A percentile compares a stretch with the other conserved stretches of the same genome.
Conservation (phyloP, 345 rosid genomes). For the Salix viminalis region DNA sequence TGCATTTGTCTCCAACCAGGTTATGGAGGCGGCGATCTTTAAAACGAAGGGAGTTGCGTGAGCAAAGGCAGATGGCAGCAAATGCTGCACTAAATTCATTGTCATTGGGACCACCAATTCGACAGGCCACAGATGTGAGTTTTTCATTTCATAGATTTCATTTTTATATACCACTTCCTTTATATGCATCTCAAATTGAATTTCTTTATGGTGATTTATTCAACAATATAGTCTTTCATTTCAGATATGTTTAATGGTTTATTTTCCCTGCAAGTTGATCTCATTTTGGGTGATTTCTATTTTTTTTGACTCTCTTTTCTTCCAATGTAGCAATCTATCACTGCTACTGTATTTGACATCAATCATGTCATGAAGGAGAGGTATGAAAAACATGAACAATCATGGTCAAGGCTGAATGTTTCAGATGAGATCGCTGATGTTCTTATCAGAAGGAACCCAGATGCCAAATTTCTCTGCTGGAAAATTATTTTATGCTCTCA, state of each 20-base stretch:
- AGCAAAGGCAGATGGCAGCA: slow-evolving; percentile 62
- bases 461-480: slow-evolving; percentile 74
- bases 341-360: slow-evolving; percentile 50
- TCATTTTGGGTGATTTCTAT: neutral
- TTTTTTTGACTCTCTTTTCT: slow-evolving; percentile 11
- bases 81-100: slow-evolving; percentile 68
- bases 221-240: too few species aligned
- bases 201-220: too few species aligned
- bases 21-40: slow-evolving; percentile 75
- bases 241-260: neutral
- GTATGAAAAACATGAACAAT: slow-evolving; percentile 50
- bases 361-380: slow-evolving; percentile 65
- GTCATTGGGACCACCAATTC: slow-evolving; percentile 69
- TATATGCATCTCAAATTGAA: neutral
- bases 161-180: neutral
- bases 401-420: slow-evolving; percentile 84
- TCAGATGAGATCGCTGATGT: slow-evolving; percentile 56
- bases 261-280: slow-evolving; percentile 9
- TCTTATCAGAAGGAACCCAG: slow-evolving; percentile 53
- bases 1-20: slow-evolving; percentile 39
- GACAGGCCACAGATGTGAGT: slow-evolving; percentile 54
- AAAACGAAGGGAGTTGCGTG: slow-evolving; percentile 52
- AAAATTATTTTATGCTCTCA: slow-evolving; percentile 62
- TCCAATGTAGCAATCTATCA: slow-evolving; percentile 41
- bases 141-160: slow-evolving; percentile 3